phyloP scores from a whole-genome alignment of 1,284 basidiomycete genomes.

The Somion occarium region DNA sequence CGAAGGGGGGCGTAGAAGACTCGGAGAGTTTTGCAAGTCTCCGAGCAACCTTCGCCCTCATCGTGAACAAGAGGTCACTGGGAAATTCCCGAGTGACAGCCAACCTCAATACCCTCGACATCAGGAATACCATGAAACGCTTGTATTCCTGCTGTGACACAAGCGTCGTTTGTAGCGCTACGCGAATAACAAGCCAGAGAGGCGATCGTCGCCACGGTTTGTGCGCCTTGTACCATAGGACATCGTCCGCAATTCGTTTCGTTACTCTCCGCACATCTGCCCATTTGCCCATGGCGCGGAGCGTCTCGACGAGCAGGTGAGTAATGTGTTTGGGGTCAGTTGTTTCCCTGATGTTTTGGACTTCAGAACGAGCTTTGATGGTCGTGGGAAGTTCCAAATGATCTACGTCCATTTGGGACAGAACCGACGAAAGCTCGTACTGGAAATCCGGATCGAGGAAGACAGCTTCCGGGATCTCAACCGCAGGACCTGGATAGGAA shows the following conservation, averaged over 20 bases:
- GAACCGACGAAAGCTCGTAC: conserved; percentile 20
- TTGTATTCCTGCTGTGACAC: conserved; percentile 33
- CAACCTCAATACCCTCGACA: conserved; percentile 27
- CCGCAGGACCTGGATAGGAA: conserved; percentile 29
- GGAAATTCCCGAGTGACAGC: conserved; percentile 23
- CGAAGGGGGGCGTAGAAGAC: background rate
- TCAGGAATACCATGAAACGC: background rate
- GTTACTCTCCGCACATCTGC: conserved; percentile 27
- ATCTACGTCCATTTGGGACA: conserved; percentile 1
- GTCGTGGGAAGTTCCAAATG: conserved; percentile 8
- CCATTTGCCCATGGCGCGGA: conserved; percentile 27
- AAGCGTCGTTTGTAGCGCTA: conserved; percentile 40
- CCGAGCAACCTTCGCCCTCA: background rate
- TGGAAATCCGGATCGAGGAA: conserved; percentile 25
- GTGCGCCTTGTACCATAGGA: conserved; percentile 32
- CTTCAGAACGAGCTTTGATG: conserved; percentile 22
- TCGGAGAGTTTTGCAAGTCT: background rate
- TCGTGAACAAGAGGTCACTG: conserved; percentile 1
- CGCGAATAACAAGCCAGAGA: conserved; percentile 34
- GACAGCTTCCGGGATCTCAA: conserved; percentile 30
- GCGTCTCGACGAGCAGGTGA: conserved; percentile 36
- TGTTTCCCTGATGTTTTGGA: conserved; percentile 25
- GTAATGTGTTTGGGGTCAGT: conserved; percentile 38
- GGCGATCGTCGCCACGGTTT: conserved; percentile 43
- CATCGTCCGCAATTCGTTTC: conserved; percentile 42